These are phyloP conservation scores for Roridomyces roridus DNA, from an alignment of 768 basidiomycete species.

Conservation along the genomic window DNA sequence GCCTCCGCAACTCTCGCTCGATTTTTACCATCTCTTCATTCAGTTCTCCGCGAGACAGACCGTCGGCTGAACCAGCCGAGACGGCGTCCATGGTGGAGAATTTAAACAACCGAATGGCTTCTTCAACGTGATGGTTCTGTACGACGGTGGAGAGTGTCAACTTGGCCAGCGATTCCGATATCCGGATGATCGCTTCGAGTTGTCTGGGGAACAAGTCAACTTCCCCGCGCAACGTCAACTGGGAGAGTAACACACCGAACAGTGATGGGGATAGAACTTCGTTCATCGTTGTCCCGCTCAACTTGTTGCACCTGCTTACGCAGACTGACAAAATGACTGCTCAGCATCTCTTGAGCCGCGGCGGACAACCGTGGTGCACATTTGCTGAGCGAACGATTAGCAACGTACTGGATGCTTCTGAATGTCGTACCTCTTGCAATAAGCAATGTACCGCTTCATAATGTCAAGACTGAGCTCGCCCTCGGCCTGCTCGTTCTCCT, in stretches of 20 bases:
- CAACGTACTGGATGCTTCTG: not conserved
- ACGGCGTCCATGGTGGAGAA: slow-evolving; percentile 99
- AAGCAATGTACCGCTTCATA: slow-evolving; percentile 97
- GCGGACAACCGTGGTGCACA: slow-evolving; percentile 93
- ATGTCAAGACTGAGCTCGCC: slow-evolving; percentile 97
- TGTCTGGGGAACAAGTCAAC: slow-evolving; percentile 53
- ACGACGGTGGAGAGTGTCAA: slow-evolving; percentile 88
- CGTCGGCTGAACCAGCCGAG: slow-evolving; percentile 91
- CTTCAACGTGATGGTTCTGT: slow-evolving; percentile 93
- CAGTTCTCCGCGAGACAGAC: slow-evolving; percentile 87
- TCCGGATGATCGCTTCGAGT: slow-evolving; percentile 98
- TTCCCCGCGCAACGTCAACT: not conserved
- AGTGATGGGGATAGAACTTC: slow-evolving; percentile 98
- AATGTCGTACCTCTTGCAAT: slow-evolving; percentile 83
- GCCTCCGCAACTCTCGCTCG: slow-evolving; percentile 82
- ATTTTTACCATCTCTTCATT: slow-evolving; percentile 94
- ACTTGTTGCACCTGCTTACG: slow-evolving; percentile 95
- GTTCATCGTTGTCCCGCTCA: slow-evolving; percentile 95
- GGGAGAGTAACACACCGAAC: slow-evolving; percentile 69
- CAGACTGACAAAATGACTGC: slow-evolving; percentile 92
- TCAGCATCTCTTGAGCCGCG: slow-evolving; percentile 95
- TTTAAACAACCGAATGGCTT: slow-evolving; percentile 97
- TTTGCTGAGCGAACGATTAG: slow-evolving; percentile 54
- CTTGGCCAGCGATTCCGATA: slow-evolving; percentile 96
- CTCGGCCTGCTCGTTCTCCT: slow-evolving; percentile 60